Conservation (phyloP, 2,329 filamentous ascomycete genomes). For the Coniochaeta ligniaria region DNA sequence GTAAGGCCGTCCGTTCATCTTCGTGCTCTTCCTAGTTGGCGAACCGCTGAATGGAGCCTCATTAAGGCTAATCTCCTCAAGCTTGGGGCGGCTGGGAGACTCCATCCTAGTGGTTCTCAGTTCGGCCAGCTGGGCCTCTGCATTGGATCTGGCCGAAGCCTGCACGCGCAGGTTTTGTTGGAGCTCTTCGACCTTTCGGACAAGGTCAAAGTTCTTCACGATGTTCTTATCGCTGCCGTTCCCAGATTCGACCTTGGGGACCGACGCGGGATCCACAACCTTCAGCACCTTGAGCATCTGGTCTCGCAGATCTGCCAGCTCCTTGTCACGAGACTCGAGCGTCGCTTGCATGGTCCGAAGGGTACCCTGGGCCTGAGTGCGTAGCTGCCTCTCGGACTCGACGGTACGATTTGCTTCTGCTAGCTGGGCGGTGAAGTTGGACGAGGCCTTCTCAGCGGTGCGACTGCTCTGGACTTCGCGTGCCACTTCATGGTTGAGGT, state of each 20-base stretch:
- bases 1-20: slow-evolving; percentile 46
- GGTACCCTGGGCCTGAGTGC: slow-evolving; percentile 77
- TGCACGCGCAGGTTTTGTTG: slow-evolving; percentile 83
- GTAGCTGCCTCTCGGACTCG: slow-evolving; percentile 82
- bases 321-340: slow-evolving; percentile 71
- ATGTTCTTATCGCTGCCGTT: slow-evolving; percentile 54
- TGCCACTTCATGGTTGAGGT: slow-evolving; percentile 85
- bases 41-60: slow-evolving; percentile 69
- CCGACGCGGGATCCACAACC: slow-evolving; percentile 72
- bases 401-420: slow-evolving; percentile 84
- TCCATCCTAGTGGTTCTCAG: slow-evolving; percentile 68
- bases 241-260: slow-evolving; percentile 55
- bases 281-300: slow-evolving; percentile 79
- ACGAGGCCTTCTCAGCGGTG: slow-evolving; percentile 83
- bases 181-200: slow-evolving; percentile 79
- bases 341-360: slow-evolving; percentile 73
- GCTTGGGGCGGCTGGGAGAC: slow-evolving; percentile 62
- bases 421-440: slow-evolving; percentile 71
- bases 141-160: slow-evolving; percentile 70
- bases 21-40: slow-evolving; percentile 60
- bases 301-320: slow-evolving; percentile 71
- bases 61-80: slow-evolving; percentile 84
- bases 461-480: slow-evolving; percentile 84
- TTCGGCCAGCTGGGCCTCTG: slow-evolving; percentile 75
- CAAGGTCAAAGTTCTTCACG: slow-evolving; percentile 75